Conservation (phyloP, 2,329 filamentous ascomycete species). For the Scytalidium lignicola region DNA sequence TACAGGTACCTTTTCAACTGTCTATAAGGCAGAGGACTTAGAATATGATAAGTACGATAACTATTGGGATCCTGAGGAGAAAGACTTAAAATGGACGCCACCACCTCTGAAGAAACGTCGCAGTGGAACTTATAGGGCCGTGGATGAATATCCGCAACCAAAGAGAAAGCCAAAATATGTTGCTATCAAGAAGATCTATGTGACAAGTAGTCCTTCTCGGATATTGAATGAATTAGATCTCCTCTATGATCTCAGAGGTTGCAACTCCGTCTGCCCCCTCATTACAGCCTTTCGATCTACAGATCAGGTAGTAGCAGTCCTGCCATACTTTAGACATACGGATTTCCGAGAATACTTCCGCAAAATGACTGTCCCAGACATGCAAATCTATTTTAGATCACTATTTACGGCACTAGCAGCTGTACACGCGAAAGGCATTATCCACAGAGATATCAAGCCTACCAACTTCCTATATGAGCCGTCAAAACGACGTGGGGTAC, state of each 20-base stretch:
- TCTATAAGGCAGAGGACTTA: constrained; percentile 96
- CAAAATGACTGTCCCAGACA: constrained; percentile 79
- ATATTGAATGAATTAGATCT: constrained; percentile 97
- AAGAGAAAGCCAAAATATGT: constrained; percentile 68
- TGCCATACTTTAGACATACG: constrained; percentile 92
- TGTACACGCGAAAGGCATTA: constrained; percentile 77
- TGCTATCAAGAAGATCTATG: constrained; percentile 98
- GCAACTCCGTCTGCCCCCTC: constrained; percentile 82
- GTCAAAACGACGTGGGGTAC: constrained; percentile 70
- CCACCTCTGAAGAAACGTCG: constrained; percentile 56
- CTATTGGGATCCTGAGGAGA: constrained; percentile 72
- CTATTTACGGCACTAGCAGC: constrained; percentile 80
- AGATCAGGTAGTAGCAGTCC: constrained; percentile 90
- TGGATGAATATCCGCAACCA: constrained; percentile 26
- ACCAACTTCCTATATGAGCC: constrained; percentile 97
- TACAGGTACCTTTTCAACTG: constrained; percentile 91
- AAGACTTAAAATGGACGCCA: constrained; percentile 62
- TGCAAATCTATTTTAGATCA: constrained; percentile 82
- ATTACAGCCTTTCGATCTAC: constrained; percentile 95
- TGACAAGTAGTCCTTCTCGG: constrained; percentile 87
- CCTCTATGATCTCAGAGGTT: constrained; percentile 79
- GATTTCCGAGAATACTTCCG: constrained; percentile 96
- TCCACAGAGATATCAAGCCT: constrained; percentile 95
- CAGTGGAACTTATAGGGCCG: constrained; percentile 27
- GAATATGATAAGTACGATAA: constrained; percentile 80